These are phyloP conservation scores for Tolypocladium ovalisporum DNA, from an alignment of 2,329 filamentous ascomycete genomes.

Conservation along the genomic window DNA sequence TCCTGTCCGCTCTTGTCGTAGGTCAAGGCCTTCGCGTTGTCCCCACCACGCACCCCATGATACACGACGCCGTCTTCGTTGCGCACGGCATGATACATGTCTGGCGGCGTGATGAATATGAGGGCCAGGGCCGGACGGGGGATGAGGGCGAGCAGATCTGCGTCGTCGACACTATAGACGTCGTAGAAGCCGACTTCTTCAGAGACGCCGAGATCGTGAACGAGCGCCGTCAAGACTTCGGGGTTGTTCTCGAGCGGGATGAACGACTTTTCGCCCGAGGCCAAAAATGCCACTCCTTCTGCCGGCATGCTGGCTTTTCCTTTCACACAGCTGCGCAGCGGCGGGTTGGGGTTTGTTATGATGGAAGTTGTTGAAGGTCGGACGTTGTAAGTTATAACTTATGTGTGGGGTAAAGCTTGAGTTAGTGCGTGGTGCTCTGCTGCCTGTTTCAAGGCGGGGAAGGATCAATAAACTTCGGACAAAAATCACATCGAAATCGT, in stretches of 20 bases:
- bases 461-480: neutral
- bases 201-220: slow-evolving; percentile 62
- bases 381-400: neutral
- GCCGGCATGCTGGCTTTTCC: slow-evolving; percentile 12
- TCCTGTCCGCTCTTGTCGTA: slow-evolving; percentile 22
- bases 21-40: slow-evolving; percentile 12
- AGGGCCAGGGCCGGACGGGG: slow-evolving; percentile 68
- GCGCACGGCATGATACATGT: slow-evolving; percentile 34
- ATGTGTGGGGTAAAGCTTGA: neutral
- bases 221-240: slow-evolving; percentile 63
- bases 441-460: neutral
- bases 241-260: slow-evolving; percentile 52
- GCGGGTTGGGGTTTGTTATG: neutral
- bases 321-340: neutral
- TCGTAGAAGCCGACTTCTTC: slow-evolving; percentile 63
- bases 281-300: slow-evolving; percentile 17
- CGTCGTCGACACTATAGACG: slow-evolving; percentile 71
- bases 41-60: slow-evolving; percentile 15
- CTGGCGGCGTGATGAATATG: slow-evolving; percentile 64
- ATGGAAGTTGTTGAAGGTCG: neutral
- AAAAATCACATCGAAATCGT: too few species aligned
- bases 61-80: slow-evolving; percentile 13
- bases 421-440: neutral
- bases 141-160: slow-evolving; percentile 57
- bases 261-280: slow-evolving; percentile 21